Conservation (phyloP, 78 protist genomes). For the Acrasis kona region DNA sequence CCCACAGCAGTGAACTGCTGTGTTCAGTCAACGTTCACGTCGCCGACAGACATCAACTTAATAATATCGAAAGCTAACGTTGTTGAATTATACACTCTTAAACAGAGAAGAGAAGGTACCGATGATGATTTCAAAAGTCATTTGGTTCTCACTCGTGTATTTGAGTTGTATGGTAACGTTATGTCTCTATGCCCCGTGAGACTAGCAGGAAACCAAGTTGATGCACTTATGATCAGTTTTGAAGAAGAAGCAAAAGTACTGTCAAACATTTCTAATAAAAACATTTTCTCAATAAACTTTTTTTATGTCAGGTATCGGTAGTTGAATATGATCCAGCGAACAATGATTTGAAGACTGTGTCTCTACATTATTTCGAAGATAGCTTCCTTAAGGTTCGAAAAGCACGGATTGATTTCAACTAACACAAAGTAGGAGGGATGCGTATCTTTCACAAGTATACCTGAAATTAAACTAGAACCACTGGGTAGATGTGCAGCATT, state of each 20-base stretch:
- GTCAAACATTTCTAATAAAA: too few species aligned
- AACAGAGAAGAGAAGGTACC: neutral
- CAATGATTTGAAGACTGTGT: neutral
- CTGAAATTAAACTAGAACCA: neutral
- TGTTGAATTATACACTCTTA: neutral
- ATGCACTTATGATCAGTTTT: neutral
- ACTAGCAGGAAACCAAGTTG: neutral
- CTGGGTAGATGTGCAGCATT: neutral
- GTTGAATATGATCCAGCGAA: neutral
- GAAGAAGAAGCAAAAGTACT: neutral
- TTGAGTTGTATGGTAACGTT: neutral
- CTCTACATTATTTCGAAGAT: neutral
- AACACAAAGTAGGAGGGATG: too few species aligned
- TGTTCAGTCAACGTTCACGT: neutral
- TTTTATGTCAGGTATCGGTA: neutral
- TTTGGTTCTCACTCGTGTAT: neutral
- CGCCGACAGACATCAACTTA: neutral
- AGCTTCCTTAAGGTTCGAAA: neutral
- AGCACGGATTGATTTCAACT: too few species aligned
- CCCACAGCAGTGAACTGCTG: neutral
- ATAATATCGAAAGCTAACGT: neutral
- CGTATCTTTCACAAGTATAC: neutral
- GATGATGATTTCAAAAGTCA: neutral
- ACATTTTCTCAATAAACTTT: too few species aligned
- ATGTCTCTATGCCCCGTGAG: neutral